Conservation (phyloP, 306 rosid species). For the Citrullus colocynthis region DNA sequence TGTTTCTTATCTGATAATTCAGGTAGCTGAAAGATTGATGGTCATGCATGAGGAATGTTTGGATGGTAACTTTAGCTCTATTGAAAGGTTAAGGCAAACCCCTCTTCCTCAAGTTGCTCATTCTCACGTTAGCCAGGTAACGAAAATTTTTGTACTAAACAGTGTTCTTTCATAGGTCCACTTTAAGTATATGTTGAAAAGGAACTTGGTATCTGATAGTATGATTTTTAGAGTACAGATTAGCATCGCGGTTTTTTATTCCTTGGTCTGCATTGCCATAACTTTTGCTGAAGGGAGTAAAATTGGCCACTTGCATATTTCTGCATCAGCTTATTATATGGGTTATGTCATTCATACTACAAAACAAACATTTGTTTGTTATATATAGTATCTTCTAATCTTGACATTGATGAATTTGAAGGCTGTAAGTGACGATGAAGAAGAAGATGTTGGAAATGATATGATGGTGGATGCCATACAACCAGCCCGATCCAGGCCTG, state of each 20-base stretch:
- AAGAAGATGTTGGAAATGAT: constrained; percentile 6
- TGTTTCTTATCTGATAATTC: not conserved
- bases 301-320: not conserved
- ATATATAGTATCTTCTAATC: not conserved
- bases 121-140: constrained; percentile 43
- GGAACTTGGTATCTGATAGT: not conserved
- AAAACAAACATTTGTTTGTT: not conserved
- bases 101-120: constrained; percentile 16
- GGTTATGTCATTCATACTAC: not conserved
- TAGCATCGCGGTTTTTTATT: not conserved
- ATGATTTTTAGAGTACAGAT: not conserved
- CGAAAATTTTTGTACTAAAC: not conserved
- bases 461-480: constrained; percentile 22
- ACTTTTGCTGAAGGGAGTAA: not conserved
- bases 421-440: constrained; percentile 21
- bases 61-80: constrained; percentile 31
- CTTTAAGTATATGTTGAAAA: not conserved
- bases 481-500: not conserved
- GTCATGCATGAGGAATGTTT: constrained; percentile 52
- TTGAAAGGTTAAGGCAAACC: constrained; percentile 38
- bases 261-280: not conserved
- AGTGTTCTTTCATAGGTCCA: not conserved
- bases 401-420: constrained; percentile 2
- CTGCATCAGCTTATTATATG: not conserved
- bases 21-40: constrained; percentile 54